Base-by-base conservation (phyloP, 805 yeast species). In the Wickerhamomyces alni region DNA sequence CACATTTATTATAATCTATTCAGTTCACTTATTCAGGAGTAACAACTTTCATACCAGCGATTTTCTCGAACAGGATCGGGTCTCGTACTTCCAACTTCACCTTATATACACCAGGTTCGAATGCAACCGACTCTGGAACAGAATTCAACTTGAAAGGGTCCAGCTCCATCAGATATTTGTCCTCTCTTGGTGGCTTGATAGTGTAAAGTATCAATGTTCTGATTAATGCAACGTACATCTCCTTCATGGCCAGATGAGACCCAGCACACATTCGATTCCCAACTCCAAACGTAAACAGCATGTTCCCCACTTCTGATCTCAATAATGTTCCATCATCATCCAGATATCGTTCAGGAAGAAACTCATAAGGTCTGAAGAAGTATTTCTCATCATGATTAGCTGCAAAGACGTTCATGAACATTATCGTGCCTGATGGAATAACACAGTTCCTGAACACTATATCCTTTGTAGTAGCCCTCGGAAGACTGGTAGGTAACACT, bases 231-330 rank as follows among this genome's bases (percentile, higher is more conserved):
- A 75, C 65, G 50, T 84, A 85, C 50, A 84, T 62, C 54, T 84
- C 88, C 39, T 75, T 71, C 47, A 69, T 66, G 0, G 88, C 88
- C 36, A 84, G 64, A 38, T 72, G 69, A 35, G 71, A 70, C 0
- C 93, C 94, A 0, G 82, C 69, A 55, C 94, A 85, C 77, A 72
- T 78, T 40, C 94, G 59, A 1, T 81, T 65, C 0, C 94, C 94
- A 16, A 74, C 71, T 1, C 93, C 94, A 58, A 82, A 78, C 5
- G 86, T 50, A 39, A 76, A 63, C 58, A 80, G 45, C 30, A 44
- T 38, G n/a, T 50, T 34, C 13, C 39, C 38, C 11, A 50, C 39
- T 24, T 43, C 36, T 1, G 27, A 15, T 5, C 22, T 42, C 33
- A 32, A 13, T 29, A 47, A 26, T 12, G 55, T 34, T 28, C 46